Evolutionary conservation across 108 stramenopile genomes (phyloP), one percentile per base, ranked within the genome.

Genomic region (Skeletonema tropicum): DNA sequence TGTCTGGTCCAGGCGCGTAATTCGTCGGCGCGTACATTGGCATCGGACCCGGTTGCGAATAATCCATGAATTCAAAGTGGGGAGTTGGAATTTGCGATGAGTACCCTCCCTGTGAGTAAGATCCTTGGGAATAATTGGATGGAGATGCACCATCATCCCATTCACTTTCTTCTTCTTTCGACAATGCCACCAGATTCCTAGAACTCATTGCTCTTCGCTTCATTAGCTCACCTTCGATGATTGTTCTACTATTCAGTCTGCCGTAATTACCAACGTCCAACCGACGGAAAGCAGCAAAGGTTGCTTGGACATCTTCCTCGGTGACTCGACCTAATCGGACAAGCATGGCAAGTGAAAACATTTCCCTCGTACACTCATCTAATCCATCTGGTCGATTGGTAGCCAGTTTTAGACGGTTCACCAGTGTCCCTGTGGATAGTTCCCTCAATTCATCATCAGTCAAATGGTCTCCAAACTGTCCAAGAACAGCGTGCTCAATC

Each of bases 341-440:
- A 61, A 96, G 81, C 94, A 96, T 96, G 14, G 94, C 94, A 38
- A 96, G 85, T 38, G 90, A 86, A 77, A 96, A 96, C 92, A 93
- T 96, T 65, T 96, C 94, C 25, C 94, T 83, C 1, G 94, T 96
- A 62, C 94, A 96, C 64, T 93, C 90, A 59, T 92, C 87, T 61
- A 96, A 77, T 25, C 90, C 94, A 60, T 85, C 83, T 19, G 88
- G 71, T 61, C 86, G 48, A 49, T 90, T 81, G 6, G 83, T 86
- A 9, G 90, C 83, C 64, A 96, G 61, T 60, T 92, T 82, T 10
- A 96, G 85, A 4, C 94, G 76, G 23, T 88, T 83, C 63, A 96
- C 83, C 57, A 96, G 66, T 35, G 90, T 90, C 29, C 94, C 94
- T 14, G 94, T 92, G 9, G 94, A 91, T n/a, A 96, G 76, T 63